Percentiles rank a stretch among this genome's conserved stretches.
Evolutionary conservation across 2,329 filamentous ascomycete genomes (phyloP).

Genomic region (Alternaria conjuncta): DNA sequence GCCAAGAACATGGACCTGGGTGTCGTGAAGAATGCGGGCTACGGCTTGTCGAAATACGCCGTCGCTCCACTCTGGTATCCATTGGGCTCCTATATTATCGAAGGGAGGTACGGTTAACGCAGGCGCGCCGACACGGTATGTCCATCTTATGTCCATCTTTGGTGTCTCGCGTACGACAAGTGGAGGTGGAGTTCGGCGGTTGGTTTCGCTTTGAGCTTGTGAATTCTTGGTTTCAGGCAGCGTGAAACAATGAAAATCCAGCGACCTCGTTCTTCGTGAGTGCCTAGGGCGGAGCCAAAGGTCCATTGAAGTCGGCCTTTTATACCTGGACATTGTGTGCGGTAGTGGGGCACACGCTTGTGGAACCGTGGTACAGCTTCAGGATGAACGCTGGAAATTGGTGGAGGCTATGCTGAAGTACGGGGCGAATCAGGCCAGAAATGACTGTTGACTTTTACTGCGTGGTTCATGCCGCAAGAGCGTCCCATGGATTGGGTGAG

Average conservation of each 20-base stretch:
- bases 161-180: background rate
- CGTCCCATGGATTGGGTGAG: background rate
- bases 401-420: background rate
- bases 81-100: background rate
- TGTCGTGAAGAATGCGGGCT: background rate
- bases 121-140: background rate
- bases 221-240: background rate
- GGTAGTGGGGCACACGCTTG: background rate
- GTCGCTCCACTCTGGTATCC: background rate
- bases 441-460: background rate
- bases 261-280: background rate
- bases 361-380: background rate
- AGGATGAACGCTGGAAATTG: background rate
- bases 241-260: background rate
- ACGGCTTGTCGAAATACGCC: background rate
- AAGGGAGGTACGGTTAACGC: background rate
- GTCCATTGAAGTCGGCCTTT: too few species aligned
- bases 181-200: background rate
- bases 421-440: background rate
- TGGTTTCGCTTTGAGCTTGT: background rate
- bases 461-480: background rate
- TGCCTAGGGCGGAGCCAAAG: background rate
- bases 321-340: background rate
- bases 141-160: background rate
- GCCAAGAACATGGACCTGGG: background rate